A percentile compares a stretch with the other conserved stretches of the same genome.
These are phyloP conservation scores for Graphilbum sp. DNA, from an alignment of 2,329 filamentous ascomycete species.

Conservation along the genomic window DNA sequence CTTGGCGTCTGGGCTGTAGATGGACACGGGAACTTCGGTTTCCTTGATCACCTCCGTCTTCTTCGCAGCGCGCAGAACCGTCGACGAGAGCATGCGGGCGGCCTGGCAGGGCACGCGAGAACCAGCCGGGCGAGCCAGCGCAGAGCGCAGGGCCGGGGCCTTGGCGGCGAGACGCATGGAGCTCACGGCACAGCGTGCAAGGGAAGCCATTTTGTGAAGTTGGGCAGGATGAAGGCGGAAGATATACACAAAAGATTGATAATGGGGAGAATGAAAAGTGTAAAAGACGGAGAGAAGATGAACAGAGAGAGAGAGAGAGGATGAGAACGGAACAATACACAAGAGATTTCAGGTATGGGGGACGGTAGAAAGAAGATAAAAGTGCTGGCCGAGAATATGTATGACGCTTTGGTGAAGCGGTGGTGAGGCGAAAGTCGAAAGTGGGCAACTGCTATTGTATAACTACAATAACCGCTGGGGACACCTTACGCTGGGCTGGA, in stretches of 20 bases:
- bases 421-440: background rate
- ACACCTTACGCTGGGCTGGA: no score
- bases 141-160: slow-evolving; percentile 11
- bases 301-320: background rate
- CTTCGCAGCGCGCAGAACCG: slow-evolving; percentile 20
- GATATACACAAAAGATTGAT: no score
- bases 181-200: slow-evolving; percentile 14
- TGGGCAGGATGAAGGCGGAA: slow-evolving; percentile 1
- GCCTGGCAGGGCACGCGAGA: slow-evolving; percentile 5
- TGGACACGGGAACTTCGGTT: slow-evolving; percentile 39
- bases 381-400: no score
- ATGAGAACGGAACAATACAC: background rate
- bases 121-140: slow-evolving; percentile 7
- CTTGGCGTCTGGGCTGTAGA: slow-evolving; percentile 32
- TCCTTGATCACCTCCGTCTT: slow-evolving; percentile 33
- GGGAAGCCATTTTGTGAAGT: slow-evolving; percentile 12
- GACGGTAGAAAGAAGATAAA: background rate
- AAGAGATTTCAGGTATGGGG: slow-evolving; percentile 9
- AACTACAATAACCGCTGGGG: no score
- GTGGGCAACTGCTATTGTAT: no score
- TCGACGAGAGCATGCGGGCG: slow-evolving; percentile 20
- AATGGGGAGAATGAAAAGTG: background rate
- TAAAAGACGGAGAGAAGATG: background rate
- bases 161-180: slow-evolving; percentile 15
- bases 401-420: no score